Evolutionary conservation across 2,329 filamentous ascomycete genomes (phyloP).

Genomic region (Colletotrichum magnum): DNA sequence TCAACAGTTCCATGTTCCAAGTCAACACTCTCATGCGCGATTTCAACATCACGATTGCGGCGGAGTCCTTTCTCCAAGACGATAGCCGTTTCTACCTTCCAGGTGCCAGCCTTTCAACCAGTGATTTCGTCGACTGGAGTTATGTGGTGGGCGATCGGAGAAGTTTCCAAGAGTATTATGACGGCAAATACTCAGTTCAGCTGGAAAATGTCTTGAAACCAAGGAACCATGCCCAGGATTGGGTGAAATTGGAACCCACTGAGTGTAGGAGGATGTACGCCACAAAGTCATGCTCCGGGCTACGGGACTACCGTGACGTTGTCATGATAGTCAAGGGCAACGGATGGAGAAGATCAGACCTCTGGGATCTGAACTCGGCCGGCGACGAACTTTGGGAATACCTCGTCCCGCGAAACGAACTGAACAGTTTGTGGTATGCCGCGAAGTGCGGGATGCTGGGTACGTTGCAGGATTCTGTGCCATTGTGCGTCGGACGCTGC

Average conservation of each 20-base stretch:
- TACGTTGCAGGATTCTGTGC: background rate
- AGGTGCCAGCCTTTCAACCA: slow-evolving; percentile 13
- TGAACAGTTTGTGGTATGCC: slow-evolving; percentile 26
- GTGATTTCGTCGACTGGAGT: too few relatives aligned
- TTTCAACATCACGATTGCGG: slow-evolving; percentile 39
- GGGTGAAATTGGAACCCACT: background rate
- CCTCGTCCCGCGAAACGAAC: slow-evolving; percentile 3
- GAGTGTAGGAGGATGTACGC: background rate
- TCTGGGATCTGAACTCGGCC: slow-evolving; percentile 6
- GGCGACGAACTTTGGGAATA: slow-evolving; percentile 7
- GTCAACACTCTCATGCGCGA: slow-evolving; percentile 31
- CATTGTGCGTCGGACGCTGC: too few relatives aligned
- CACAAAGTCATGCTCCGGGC: background rate
- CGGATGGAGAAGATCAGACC: slow-evolving; percentile 21
- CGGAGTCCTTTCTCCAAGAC: slow-evolving; percentile 33
- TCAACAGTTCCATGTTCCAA: slow-evolving; percentile 41
- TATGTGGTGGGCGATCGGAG: background rate
- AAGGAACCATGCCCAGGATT: background rate
- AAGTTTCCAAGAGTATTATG: background rate
- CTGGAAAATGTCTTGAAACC: background rate
- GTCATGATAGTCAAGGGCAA: slow-evolving; percentile 15
- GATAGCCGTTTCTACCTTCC: slow-evolving; percentile 12
- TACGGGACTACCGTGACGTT: slow-evolving; percentile 18
- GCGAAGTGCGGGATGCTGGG: slow-evolving; percentile 4
- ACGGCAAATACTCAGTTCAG: background rate